Conservation (phyloP, 1,284 basidiomycete species). For the Cronartium quercuum region DNA sequence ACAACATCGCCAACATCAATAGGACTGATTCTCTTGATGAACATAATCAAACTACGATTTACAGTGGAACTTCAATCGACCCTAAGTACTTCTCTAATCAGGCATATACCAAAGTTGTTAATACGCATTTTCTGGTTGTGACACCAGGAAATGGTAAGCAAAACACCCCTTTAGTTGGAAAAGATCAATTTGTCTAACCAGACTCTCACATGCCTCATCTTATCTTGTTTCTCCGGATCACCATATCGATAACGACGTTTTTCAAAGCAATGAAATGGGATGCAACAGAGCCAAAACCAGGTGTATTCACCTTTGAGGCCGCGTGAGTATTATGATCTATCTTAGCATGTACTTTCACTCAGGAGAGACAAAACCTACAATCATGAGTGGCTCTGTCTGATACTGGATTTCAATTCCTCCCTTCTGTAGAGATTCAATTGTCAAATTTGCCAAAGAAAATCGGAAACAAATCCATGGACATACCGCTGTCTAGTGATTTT, state of each 20-base stretch:
- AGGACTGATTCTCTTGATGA: not conserved
- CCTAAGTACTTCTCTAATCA: not conserved
- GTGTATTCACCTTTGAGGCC: not conserved
- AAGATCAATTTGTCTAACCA: not conserved
- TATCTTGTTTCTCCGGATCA: not conserved
- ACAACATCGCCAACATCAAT: not conserved
- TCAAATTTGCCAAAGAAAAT: not conserved
- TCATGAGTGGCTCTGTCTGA: too few species aligned
- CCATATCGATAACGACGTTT: not conserved
- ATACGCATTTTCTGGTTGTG: not conserved
- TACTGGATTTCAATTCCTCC: not conserved
- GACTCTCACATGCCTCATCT: not conserved
- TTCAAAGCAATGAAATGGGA: slow-evolving; percentile 13
- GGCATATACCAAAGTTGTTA: not conserved
- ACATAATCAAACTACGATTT: not conserved
- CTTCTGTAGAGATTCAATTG: not conserved
- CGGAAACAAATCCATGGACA: not conserved
- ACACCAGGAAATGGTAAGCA: slow-evolving; percentile 2
- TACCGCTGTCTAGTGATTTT: not conserved
- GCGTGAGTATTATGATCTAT: not conserved
- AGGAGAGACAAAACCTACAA: too few species aligned
- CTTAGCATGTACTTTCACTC: not conserved
- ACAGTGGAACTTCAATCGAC: not conserved
- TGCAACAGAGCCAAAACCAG: not conserved
- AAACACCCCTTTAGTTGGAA: too few species aligned